Base-by-base conservation (phyloP, 2,329 filamentous ascomycete genomes). In the Cordyceps javanica region DNA sequence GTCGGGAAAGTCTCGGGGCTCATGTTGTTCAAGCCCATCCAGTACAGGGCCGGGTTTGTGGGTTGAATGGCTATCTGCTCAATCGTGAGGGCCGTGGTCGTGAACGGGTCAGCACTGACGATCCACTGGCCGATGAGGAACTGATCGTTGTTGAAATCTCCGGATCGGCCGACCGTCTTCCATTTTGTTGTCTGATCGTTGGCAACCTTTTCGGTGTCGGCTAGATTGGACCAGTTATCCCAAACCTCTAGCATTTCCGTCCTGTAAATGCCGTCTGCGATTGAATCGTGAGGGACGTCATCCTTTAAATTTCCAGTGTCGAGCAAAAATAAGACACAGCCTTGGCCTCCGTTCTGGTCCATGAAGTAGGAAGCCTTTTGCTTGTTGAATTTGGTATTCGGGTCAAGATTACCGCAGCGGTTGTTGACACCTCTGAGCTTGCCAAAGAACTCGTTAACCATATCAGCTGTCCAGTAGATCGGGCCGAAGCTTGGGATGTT, bases 361-460 rank as follows among this genome's bases (percentile, higher is more conserved):
- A 71, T 69, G 23, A 70, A 67, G 44, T 66, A 66, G 1, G 61
- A 63, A 4, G 65, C 65, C 1, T 57, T 61, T 4, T 67, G 64
- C 54, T 66, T 62, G 50, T 68, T 62, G 55, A 70, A 65, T n/a
- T 60, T 60, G 38, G 58, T 60, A 13, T 42, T 49, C 7, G 49
- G 62, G 56, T 62, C 62, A 34, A 68, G 60, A 26, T 68, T 64
- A n/a, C 60, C 61, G 55, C 70, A 72, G 16, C 75, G 74, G 60
- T 77, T 74, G 48, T 75, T 72, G 53, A 79, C 66, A 5, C 64
- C 65, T 41, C 66, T 70, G 2, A 80, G 67, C 58, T 73, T 70
- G 55, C 69, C 64, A 55, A 78, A 76, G 38, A 79, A 72, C n/a
- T 68, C 63, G 62, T 73, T 69, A 66, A 73, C 73, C 28, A 78